phyloP scores from a whole-genome alignment of 1,139 yeast species.

The Lodderomyces theae region DNA sequence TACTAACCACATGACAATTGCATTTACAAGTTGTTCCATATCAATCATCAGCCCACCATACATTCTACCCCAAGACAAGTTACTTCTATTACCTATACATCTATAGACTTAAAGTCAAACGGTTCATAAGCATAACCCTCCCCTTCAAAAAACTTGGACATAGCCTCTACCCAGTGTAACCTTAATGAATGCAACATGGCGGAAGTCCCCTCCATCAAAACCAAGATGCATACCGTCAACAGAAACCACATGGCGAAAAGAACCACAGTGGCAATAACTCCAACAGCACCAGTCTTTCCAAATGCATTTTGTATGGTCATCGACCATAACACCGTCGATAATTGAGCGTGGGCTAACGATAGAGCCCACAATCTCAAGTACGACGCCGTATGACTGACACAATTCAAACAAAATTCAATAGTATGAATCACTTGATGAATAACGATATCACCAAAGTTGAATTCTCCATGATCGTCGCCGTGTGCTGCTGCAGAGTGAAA shows the following conservation, averaged over 20 bases:
- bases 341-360: constrained; percentile 94
- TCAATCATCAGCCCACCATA: no score
- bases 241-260: constrained; percentile 94
- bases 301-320: constrained; percentile 91
- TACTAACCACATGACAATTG: no score
- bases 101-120: constrained; percentile 50
- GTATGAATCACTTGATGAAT: constrained; percentile 98
- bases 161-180: constrained; percentile 98
- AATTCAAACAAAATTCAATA: constrained; percentile 94
- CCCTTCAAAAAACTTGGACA: constrained; percentile 97
- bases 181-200: constrained; percentile 98
- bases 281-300: constrained; percentile 59
- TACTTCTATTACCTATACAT: constrained; percentile 7
- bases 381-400: constrained; percentile 98
- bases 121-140: constrained; percentile 91
- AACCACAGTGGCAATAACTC: constrained; percentile 69
- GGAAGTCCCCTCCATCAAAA: constrained; percentile 97
- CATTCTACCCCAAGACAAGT: no score
- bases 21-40: no score
- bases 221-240: constrained; percentile 85
- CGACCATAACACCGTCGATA: constrained; percentile 90
- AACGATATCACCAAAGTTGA: constrained; percentile 85
- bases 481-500: constrained; percentile 27
- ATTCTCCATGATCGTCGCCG: constrained; percentile 49
- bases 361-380: constrained; percentile 96